Percentiles rank a stretch among this genome's conserved stretches.
These are phyloP conservation scores for Fibroporia radiculosa DNA, from an alignment of 768 basidiomycete genomes.

Conservation along the genomic window DNA sequence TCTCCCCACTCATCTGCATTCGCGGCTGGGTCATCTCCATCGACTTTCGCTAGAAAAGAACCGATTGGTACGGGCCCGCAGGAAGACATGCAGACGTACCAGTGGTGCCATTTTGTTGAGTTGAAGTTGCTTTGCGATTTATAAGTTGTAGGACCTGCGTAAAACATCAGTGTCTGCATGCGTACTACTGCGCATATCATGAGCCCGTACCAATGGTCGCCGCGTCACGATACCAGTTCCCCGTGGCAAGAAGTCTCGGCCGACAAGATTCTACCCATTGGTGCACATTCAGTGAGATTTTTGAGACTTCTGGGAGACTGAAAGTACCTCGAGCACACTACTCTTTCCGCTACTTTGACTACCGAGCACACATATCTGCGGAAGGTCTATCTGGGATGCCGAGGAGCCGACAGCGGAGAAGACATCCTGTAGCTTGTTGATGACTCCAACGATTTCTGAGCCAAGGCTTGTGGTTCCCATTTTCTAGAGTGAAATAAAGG, in stretches of 20 bases:
- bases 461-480: constrained; percentile 57
- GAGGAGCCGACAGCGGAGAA: constrained; percentile 78
- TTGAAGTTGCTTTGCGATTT: constrained; percentile 56
- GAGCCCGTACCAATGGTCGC: constrained; percentile 72
- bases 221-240: constrained; percentile 98
- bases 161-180: not conserved
- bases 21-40: constrained; percentile 60
- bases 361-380: constrained; percentile 86
- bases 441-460: constrained; percentile 68
- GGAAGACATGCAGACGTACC: constrained; percentile 26
- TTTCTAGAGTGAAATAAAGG: not conserved
- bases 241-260: constrained; percentile 96
- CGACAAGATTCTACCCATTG: constrained; percentile 87
- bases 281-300: not conserved
- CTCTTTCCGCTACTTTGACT: constrained; percentile 93
- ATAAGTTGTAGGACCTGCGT: constrained; percentile 88
- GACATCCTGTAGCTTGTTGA: constrained; percentile 90
- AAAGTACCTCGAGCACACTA: constrained; percentile 81
- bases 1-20: constrained; percentile 99
- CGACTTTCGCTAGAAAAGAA: constrained; percentile 24
- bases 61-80: not conserved
- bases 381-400: constrained; percentile 76
- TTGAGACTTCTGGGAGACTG: not conserved
- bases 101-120: constrained; percentile 35
- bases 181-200: not conserved